A percentile compares a stretch with the other conserved stretches of the same genome.
phyloP scores from a whole-genome alignment of 1,284 basidiomycete genomes.

The Pseudozyma tsukubaensis region DNA sequence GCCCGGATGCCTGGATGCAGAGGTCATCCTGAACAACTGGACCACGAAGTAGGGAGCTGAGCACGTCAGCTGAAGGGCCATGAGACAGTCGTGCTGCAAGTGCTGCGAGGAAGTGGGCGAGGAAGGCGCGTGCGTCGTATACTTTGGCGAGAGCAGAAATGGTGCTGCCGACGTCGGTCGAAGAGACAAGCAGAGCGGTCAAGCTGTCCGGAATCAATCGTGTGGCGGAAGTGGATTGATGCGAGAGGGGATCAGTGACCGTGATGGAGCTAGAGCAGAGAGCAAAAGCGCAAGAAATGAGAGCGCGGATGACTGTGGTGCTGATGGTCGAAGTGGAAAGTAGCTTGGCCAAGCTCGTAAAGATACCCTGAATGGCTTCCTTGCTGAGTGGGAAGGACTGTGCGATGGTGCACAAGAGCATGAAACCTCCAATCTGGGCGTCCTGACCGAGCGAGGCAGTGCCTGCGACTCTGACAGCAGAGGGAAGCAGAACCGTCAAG shows the following conservation, averaged over 20 bases:
- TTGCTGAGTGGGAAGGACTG: constrained; percentile 57
- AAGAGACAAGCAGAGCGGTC: constrained; percentile 33
- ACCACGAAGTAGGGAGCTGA: constrained; percentile 33
- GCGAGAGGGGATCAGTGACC: constrained; percentile 25
- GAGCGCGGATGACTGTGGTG: constrained; percentile 41
- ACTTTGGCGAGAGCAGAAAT: constrained; percentile 28
- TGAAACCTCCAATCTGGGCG: constrained; percentile 54
- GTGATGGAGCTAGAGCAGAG: constrained; percentile 50
- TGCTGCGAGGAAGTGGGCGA: constrained; percentile 42
- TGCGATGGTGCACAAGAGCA: constrained; percentile 62
- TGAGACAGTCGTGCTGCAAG: constrained; percentile 37
- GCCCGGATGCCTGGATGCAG: constrained; percentile 23
- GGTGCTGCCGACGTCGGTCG: constrained; percentile 25
- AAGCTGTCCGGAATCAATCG: constrained; percentile 47
- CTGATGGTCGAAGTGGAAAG: constrained; percentile 14
- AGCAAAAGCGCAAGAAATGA: constrained; percentile 51
- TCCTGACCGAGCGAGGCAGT: constrained; percentile 45
- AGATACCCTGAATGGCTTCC: constrained; percentile 52
- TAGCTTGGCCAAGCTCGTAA: constrained; percentile 45
- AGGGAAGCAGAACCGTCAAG: constrained; percentile 68
- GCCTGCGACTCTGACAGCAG: constrained; percentile 55
- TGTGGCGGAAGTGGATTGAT: constrained; percentile 19
- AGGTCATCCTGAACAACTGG: constrained; percentile 29
- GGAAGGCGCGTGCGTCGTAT: constrained; percentile 53
- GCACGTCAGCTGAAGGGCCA: constrained; percentile 29